Evolutionary conservation across 2,329 filamentous ascomycete genomes (phyloP), one percentile per base, ranked within the genome.

Genomic region (Ophiocordyceps robertsii): DNA sequence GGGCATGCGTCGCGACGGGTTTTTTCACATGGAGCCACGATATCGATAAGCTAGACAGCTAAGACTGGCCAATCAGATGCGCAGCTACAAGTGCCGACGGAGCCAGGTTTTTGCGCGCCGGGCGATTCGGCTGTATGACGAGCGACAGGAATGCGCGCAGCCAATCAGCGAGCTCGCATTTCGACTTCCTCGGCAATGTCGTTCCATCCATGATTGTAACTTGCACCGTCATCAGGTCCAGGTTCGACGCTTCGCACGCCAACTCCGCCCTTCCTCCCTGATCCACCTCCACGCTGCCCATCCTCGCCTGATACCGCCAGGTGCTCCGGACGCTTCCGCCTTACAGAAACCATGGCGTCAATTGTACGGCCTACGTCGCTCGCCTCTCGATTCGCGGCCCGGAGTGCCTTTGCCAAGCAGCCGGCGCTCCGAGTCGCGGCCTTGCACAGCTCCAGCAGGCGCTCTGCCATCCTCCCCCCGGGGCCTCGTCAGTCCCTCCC

Each of bases 401-500:
- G 64, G 40, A 48, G 54, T 44, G 53, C 51, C 45, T 53, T 60
- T 14, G 56, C 56, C 49, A 56, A 57, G 51, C 52, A 56, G 53
- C 51, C 39, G 47, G 56, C 61, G 47, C 64, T 67, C 52, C 71
- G 79, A 62, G 71, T 80, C 55, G 82, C 88, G 51, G 81, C 84
- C 53, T 95, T 98, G 75, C 89, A 95, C 66, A 85, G 82, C 56
- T 86, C 85, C 36, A 73, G 78, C 64, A 76, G 77, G 66, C 63
- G 72, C 74, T 59, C 82, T 90, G 73, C 77, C 55, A 82, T 98
- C 57, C 74, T 98, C 44, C 87, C 90, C 46, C 81, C 88, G 43
- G 76, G 84, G 51, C 88, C 89, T 57, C 92, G 88, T 92, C 72
- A 67, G 83, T 75, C 37, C 24, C 27, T 29, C 35, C 40, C 13